Evolutionary conservation across 345 rosid species (phyloP).

Genomic region (Aurinia saxatilis): DNA sequence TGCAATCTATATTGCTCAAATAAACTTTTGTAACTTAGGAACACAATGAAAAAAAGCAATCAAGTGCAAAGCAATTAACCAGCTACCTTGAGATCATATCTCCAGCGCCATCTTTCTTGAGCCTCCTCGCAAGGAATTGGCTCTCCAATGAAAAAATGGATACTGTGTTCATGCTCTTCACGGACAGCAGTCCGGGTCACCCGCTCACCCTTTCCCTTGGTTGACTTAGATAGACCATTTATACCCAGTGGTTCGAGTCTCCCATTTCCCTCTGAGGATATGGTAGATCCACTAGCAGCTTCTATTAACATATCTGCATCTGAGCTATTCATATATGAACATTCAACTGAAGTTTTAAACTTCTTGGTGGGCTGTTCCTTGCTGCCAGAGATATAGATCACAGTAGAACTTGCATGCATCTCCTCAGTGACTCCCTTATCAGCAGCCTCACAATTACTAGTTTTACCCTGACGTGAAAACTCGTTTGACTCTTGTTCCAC

Average conservation of each 20-base stretch:
- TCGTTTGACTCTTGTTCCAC: constrained; percentile 3
- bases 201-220: constrained; percentile 22
- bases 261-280: constrained; percentile 10
- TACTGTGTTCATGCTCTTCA: constrained; percentile 18
- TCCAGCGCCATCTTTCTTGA: constrained; percentile 77
- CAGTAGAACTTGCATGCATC: constrained; percentile 14
- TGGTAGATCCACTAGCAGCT: constrained; percentile 14
- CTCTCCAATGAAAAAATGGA: constrained; percentile 52
- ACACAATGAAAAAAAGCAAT: not conserved
- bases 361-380: constrained; percentile 35
- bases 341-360: constrained; percentile 14
- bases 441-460: not conserved
- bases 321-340: constrained; percentile 21
- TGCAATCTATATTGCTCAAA: not conserved
- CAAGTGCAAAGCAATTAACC: constrained; percentile 1
- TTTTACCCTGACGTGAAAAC: constrained; percentile 2
- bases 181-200: constrained; percentile 21
- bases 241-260: not conserved
- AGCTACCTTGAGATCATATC: constrained; percentile 77
- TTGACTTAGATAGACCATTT: constrained; percentile 7
- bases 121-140: constrained; percentile 67
- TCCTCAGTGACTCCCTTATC: constrained; percentile 7
- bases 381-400: constrained; percentile 4
- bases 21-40: not conserved
- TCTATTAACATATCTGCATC: constrained; percentile 17